Evolutionary conservation across 1,139 yeast species (phyloP).

Genomic region (Candida freyschussii): DNA sequence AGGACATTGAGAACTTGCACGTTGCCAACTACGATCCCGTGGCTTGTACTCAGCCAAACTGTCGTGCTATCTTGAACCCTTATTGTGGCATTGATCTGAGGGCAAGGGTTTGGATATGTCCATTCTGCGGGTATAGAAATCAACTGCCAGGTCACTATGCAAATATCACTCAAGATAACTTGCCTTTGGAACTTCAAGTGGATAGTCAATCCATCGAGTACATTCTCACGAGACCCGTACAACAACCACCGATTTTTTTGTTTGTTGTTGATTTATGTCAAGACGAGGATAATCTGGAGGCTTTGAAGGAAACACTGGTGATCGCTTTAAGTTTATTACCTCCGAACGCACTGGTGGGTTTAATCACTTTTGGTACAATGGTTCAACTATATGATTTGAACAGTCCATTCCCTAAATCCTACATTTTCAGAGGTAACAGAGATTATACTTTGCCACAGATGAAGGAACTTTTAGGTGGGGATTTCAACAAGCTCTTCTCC

Average conservation of each 20-base stretch:
- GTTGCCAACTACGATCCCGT: constrained; percentile 89
- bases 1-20: constrained; percentile 72
- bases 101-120: constrained; percentile 86
- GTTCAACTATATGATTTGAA: constrained; percentile 90
- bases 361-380: constrained; percentile 91
- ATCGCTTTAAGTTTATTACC: constrained; percentile 82
- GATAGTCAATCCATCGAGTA: constrained; percentile 87
- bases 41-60: constrained; percentile 69
- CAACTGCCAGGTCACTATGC: constrained; percentile 89
- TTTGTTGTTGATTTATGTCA: constrained; percentile 93
- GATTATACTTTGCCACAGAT: constrained; percentile 77
- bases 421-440: constrained; percentile 89
- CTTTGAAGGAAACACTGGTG: constrained; percentile 81
- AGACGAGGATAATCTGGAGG: constrained; percentile 86
- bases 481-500: constrained; percentile 58
- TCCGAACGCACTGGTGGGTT: constrained; percentile 87
- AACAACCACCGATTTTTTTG: constrained; percentile 86
- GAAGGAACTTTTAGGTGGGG: constrained; percentile 55
- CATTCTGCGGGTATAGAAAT: constrained; percentile 76
- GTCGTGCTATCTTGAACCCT: constrained; percentile 87
- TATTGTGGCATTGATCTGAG: constrained; percentile 80
- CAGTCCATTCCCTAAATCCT: constrained; percentile 70
- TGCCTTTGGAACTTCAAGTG: constrained; percentile 83
- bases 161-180: constrained; percentile 73
- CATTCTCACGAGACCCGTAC: constrained; percentile 81